A percentile compares a stretch with the other conserved stretches of the same genome.
Evolutionary conservation across 1,139 yeast species (phyloP).

Genomic region (Scheffersomyces quercinus): DNA sequence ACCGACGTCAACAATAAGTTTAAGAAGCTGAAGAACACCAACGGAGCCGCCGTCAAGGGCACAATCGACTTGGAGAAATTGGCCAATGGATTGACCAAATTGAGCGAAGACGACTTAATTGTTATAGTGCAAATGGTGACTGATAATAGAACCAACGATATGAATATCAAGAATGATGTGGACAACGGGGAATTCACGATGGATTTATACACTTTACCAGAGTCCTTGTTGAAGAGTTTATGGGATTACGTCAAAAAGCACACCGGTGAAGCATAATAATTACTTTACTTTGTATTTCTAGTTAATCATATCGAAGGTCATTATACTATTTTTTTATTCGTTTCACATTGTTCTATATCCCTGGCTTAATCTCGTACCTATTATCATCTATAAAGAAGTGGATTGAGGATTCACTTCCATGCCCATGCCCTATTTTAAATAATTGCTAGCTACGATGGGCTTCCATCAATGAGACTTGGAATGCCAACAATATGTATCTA

Average conservation of each 20-base stretch:
- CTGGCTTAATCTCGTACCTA: no score
- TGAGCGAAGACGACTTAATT: slow-evolving; percentile 88
- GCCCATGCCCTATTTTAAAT: no score
- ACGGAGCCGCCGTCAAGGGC: slow-evolving; percentile 60
- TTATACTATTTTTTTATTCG: no score
- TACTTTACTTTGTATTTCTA: no score
- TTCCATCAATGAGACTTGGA: no score
- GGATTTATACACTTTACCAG: slow-evolving; percentile 94
- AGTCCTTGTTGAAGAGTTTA: slow-evolving; percentile 82
- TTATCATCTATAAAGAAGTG: no score
- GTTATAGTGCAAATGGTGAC: slow-evolving; percentile 98
- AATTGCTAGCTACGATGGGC: no score
- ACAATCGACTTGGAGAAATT: slow-evolving; percentile 83
- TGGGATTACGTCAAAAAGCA: slow-evolving; percentile 91
- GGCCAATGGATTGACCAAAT: slow-evolving; percentile 85
- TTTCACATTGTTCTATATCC: no score
- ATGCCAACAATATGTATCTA: no score
- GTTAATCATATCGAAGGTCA: no score
- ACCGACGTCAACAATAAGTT: slow-evolving; percentile 36
- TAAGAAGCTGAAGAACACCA: slow-evolving; percentile 50
- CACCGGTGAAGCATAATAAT: slow-evolving; percentile 35
- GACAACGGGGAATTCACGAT: slow-evolving; percentile 97
- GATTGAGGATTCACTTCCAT: no score
- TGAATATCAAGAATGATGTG: slow-evolving; percentile 94
- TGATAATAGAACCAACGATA: slow-evolving; percentile 91